Base-by-base conservation (phyloP, 768 basidiomycete species). In the Lyophyllum semitale region DNA sequence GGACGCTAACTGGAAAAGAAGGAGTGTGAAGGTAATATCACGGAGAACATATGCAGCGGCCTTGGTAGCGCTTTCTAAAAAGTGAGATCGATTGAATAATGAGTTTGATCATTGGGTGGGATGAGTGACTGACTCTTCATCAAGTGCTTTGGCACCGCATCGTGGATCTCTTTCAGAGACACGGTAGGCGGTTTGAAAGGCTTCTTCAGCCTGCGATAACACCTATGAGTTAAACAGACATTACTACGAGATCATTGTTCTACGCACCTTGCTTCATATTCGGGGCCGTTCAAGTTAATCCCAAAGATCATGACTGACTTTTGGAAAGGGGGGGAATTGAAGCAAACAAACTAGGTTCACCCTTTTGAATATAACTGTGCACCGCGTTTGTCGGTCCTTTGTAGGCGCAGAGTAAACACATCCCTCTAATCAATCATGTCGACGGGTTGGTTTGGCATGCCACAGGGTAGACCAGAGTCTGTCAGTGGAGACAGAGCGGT, bases 141-240 rank as follows among this genome's bases (percentile, higher is more conserved):
- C 8, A 83, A 66, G 41, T 81, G 69, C 66, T 80, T 83, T 1
- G 83, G 82, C 18, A 84, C 81, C 4, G 78, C 81, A 56, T 80
- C 77, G 52, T 81, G 82, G 48, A 84, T 71, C 49, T 83, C 76
- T 64, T 82, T 83, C 40, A 84, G 66, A 0, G 78, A 79, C 15
- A 77, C 71, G 12, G 66, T 73, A 3, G 83, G 81, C 8, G 82
- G 83, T 18, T 65, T 64, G 63, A 82, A 85, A 4, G 81, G 77
- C 57, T 68, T 74, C 33, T 67, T 64, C 43, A 77, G 64, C 55
- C 80, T 81, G 41, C 9, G 20, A 23, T 25, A 12, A 18, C 20
- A 35, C 18, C 43, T 22, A 27, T 40, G 12, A 48, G 37, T 3
- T 23, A 27, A 46, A 26, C 18, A 17, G 22, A 40, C 23, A 17